These are phyloP conservation scores for Fusarium nurragi DNA, from an alignment of 2,329 filamentous ascomycete species.

Conservation along the genomic window DNA sequence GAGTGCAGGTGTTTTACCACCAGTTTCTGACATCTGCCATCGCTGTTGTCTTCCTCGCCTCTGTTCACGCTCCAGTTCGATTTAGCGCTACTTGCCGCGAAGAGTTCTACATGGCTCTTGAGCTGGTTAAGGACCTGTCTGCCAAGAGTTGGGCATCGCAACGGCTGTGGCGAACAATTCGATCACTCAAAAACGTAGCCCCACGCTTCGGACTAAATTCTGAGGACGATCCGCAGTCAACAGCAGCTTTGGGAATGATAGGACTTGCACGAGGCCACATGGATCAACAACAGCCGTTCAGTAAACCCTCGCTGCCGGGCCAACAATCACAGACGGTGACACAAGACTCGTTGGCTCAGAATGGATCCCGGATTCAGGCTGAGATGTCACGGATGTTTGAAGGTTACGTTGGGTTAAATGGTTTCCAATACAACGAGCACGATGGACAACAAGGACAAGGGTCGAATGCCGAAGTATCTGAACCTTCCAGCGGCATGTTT, in stretches of 20 bases:
- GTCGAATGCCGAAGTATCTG: constrained; percentile 40
- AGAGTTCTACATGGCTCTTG: constrained; percentile 82
- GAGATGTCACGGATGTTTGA: constrained; percentile 63
- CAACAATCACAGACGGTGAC: constrained; percentile 37
- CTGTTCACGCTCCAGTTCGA: constrained; percentile 76
- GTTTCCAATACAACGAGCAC: constrained; percentile 46
- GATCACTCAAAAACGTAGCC: constrained; percentile 75
- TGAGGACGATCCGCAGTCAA: constrained; percentile 61
- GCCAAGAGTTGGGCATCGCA: constrained; percentile 77
- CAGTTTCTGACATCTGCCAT: constrained; percentile 81
- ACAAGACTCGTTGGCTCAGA: constrained; percentile 48
- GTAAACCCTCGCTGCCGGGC: constrained; percentile 43
- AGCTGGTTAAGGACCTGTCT: constrained; percentile 77
- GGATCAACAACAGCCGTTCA: constrained; percentile 44
- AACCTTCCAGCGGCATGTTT: constrained; percentile 39
- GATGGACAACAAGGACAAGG: constrained; percentile 42
- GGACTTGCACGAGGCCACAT: constrained; percentile 58
- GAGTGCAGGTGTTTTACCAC: constrained; percentile 80
- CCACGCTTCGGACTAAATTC: constrained; percentile 70
- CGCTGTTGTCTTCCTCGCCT: constrained; percentile 79
- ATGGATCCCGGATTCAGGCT: constrained; percentile 60
- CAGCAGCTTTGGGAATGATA: constrained; percentile 65
- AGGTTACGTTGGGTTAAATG: constrained; percentile 50
- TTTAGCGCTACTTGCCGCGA: constrained; percentile 75
- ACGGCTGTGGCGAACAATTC: constrained; percentile 77